Evolutionary conservation across 2,329 filamentous ascomycete genomes (phyloP), one percentile per base, ranked within the genome.

Genomic region (Westerdykella aurantiaca): DNA sequence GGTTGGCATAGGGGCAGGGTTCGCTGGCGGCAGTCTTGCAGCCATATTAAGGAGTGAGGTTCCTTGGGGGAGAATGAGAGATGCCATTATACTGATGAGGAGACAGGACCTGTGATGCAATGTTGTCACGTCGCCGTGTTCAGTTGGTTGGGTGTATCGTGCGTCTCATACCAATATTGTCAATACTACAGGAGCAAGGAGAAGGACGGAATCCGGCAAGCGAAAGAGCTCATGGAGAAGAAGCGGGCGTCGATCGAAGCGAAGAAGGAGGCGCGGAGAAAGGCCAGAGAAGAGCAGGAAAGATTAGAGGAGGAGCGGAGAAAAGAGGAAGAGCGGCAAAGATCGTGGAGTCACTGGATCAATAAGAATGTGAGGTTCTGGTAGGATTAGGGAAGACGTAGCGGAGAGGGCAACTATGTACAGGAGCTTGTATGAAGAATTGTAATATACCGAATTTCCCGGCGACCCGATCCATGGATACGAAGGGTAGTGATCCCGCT

Each of bases 61-160:
- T 18, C 29, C 21, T n/a, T 33, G 50, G 39, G 46, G 49, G 39
- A 42, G 44, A 42, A 42, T 35, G 3, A 11, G 33, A 12, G 33
- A 35, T 29, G 4, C 2, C 25, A 12, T 9, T 29, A 29, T 29
- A 34, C 49, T 55, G 48, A 57, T 45, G 38, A 12, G 12, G 18
- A n/a, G 64, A 39, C 53, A 79, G 81, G 77, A 34, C 75, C 77
- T 14, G 69, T 88, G 48, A 78, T 77, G 44, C 80, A 78, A 57
- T 81, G 86, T 1, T 83, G 85, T 31, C 94, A 94, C 60, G 95
- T 87, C 86, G 89, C 88, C 0, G 88, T 93, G 5, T 86, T 82
- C 6, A 76, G 81, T 31, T 95, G 93, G 64, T 74, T 83, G 18
- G 63, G 85, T 16, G 79, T 78, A 6, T 83, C 85, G n/a, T 73